phyloP scores from a whole-genome alignment of 1,284 basidiomycete species.

The Anthracocystis walkeri region DNA sequence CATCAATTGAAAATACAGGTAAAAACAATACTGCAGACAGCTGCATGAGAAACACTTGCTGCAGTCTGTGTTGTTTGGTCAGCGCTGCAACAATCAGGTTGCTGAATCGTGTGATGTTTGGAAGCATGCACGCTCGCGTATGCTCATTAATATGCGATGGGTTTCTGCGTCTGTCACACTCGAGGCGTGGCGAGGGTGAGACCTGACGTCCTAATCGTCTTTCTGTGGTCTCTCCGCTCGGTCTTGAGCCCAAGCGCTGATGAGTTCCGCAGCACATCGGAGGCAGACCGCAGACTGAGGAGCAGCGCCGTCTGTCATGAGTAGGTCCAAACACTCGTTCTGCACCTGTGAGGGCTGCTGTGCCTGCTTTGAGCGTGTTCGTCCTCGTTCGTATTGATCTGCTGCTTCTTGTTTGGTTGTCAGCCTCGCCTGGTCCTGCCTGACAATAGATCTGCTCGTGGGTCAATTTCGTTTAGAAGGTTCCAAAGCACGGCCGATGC shows the following conservation, averaged over 20 bases:
- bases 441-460: background rate
- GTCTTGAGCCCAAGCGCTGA: background rate
- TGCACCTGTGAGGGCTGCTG: too few species aligned
- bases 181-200: too few species aligned
- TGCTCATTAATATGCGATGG: background rate
- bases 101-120: conserved; percentile 10
- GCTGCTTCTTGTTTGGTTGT: conserved; percentile 6
- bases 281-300: too few species aligned
- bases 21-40: background rate
- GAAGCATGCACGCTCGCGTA: background rate
- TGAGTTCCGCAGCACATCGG: background rate
- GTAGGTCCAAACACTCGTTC: too few species aligned
- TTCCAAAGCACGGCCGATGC: conserved; percentile 18
- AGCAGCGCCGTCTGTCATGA: too few species aligned
- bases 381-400: too few species aligned
- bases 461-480: conserved; percentile 3
- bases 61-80: background rate
- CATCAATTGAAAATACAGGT: too few species aligned
- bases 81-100: background rate
- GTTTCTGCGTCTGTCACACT: conserved; percentile 7
- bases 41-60: background rate
- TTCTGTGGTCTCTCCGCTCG: conserved; percentile 8
- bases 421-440: background rate
- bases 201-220: too few species aligned
- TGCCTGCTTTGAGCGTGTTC: too few species aligned